Percentiles rank a stretch among this genome's conserved stretches.
These are phyloP conservation scores for Mortierella sp. DNA, from an alignment of 371 early-diverging fungal genomes.

Conservation along the genomic window DNA sequence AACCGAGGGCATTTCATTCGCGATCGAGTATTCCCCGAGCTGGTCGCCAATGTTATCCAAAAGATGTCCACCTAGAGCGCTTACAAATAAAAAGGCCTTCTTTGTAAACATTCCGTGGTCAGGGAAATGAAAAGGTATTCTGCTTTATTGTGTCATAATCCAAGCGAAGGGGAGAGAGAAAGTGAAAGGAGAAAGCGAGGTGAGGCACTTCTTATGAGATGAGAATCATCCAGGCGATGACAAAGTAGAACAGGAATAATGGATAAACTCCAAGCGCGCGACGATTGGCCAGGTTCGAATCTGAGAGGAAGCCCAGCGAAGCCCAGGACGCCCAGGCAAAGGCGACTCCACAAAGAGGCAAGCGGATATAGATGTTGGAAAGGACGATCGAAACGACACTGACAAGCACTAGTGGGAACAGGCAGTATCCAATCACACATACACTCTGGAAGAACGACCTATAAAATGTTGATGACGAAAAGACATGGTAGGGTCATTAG, in stretches of 20 bases:
- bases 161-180: background rate
- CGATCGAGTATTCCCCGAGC: slow-evolving; percentile 49
- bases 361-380: slow-evolving; percentile 73
- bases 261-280: slow-evolving; percentile 92
- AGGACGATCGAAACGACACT: slow-evolving; percentile 80
- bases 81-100: background rate
- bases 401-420: slow-evolving; percentile 91
- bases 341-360: slow-evolving; percentile 76
- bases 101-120: no score
- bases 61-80: slow-evolving; percentile 28
- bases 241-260: slow-evolving; percentile 92
- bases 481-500: background rate
- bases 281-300: slow-evolving; percentile 84
- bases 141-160: slow-evolving; percentile 5
- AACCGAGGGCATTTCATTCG: slow-evolving; percentile 57
- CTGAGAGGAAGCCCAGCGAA: slow-evolving; percentile 89
- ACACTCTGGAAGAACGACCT: slow-evolving; percentile 96
- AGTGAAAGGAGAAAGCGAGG: background rate
- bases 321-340: slow-evolving; percentile 94
- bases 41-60: slow-evolving; percentile 44
- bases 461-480: background rate
- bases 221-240: slow-evolving; percentile 92
- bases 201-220: slow-evolving; percentile 62
- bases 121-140: background rate
- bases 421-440: slow-evolving; percentile 95